Evolutionary conservation across 2,329 filamentous ascomycete species (phyloP).

Genomic region (Erysiphe neolycopersici): DNA sequence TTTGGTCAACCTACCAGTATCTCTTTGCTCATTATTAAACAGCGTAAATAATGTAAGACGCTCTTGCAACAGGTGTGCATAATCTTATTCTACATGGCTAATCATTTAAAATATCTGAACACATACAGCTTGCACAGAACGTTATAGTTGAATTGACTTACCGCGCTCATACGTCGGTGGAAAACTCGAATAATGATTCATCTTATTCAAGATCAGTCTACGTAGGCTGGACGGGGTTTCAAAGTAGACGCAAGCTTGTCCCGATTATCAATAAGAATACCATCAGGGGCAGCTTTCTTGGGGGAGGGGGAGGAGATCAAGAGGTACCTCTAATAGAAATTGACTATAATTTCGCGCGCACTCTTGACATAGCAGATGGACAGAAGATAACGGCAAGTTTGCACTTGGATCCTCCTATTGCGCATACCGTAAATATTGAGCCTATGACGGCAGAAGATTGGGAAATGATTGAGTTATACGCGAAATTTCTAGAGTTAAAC

Average conservation of each 20-base stretch:
- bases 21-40: constrained; percentile 59
- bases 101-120: too few relatives aligned
- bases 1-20: constrained; percentile 70
- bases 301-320: constrained; percentile 37
- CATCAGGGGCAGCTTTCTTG: constrained; percentile 29
- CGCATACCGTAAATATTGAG: constrained; percentile 91
- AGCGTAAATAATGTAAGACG: constrained; percentile 63
- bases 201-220: constrained; percentile 44
- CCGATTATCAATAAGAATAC: constrained; percentile 52
- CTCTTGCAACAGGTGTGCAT: too few relatives aligned
- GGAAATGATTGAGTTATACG: constrained; percentile 97
- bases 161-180: constrained; percentile 26
- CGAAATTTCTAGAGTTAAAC: constrained; percentile 84
- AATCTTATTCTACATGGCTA: too few relatives aligned
- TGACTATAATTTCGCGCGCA: constrained; percentile 56
- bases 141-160: constrained; percentile 80
- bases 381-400: constrained; percentile 47
- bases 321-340: constrained; percentile 60
- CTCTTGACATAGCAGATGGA: constrained; percentile 53
- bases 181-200: constrained; percentile 20
- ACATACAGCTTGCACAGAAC: constrained; percentile 59
- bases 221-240: constrained; percentile 93
- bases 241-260: constrained; percentile 59
- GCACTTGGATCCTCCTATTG: constrained; percentile 71
- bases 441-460: constrained; percentile 86